These are phyloP conservation scores for Filobasidium floriforme DNA, from an alignment of 768 basidiomycete genomes.

Conservation along the genomic window DNA sequence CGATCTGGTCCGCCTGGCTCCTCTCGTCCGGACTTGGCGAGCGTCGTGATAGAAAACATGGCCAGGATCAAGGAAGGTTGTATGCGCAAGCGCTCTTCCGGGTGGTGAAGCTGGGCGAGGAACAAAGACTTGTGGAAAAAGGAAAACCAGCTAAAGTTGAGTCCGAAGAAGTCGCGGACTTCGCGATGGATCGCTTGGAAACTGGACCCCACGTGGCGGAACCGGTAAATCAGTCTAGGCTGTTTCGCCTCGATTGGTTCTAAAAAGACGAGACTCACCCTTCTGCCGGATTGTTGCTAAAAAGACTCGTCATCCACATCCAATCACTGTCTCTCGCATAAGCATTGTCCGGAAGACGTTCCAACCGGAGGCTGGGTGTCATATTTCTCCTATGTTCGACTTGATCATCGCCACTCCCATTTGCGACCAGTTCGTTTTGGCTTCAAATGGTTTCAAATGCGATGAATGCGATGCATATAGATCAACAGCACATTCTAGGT, in stretches of 20 bases:
- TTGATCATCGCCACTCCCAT: neutral
- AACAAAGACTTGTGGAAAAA: constrained; percentile 22
- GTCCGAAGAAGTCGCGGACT: constrained; percentile 10
- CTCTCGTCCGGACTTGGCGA: constrained; percentile 15
- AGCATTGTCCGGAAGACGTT: constrained; percentile 18
- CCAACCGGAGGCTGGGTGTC: constrained; percentile 2
- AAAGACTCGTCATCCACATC: constrained; percentile 25
- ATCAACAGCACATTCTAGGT: no score
- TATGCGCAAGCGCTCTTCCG: constrained; percentile 14
- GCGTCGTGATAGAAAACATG: constrained; percentile 20
- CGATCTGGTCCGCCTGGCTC: constrained; percentile 6
- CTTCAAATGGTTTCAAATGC: no score
- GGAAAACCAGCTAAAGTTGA: constrained; percentile 22
- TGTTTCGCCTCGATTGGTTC: neutral
- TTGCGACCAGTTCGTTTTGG: neutral
- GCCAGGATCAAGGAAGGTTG: constrained; percentile 21
- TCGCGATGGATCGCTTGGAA: neutral
- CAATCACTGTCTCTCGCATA: constrained; percentile 24
- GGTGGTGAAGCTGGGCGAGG: constrained; percentile 19
- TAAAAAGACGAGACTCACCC: constrained; percentile 5
- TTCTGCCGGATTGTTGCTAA: constrained; percentile 18
- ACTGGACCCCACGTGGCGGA: neutral
- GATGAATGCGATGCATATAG: no score
- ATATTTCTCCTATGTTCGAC: neutral
- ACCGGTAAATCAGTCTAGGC: no score